These are phyloP conservation scores for Theileria parva DNA, from an alignment of 169 alveolate species.

Conservation along the genomic window DNA sequence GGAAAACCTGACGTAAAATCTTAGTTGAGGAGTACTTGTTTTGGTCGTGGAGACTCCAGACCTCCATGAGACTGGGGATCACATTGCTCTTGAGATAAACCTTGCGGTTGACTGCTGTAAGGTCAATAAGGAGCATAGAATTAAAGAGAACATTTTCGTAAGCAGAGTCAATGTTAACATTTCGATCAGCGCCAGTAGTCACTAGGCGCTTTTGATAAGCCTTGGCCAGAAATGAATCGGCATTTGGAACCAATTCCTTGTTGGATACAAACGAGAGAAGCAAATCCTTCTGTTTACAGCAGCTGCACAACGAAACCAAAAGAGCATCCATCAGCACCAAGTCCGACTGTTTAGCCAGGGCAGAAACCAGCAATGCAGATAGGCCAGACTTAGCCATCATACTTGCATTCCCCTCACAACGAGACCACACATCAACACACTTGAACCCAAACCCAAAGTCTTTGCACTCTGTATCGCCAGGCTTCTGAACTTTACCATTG, in stretches of 20 bases:
- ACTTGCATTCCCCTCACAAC: conserved; percentile 28
- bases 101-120: conserved; percentile 80
- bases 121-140: conserved; percentile 76
- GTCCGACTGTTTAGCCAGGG: conserved; percentile 50
- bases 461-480: conserved; percentile 54
- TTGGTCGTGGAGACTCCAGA: conserved; percentile 82
- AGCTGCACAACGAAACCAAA: conserved; percentile 30
- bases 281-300: conserved; percentile 12
- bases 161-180: conserved; percentile 8
- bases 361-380: conserved; percentile 18
- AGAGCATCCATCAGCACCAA: conserved; percentile 36
- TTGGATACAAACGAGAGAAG: conserved; percentile 35
- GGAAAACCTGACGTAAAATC: conserved; percentile 78
- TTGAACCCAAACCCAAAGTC: conserved; percentile 72
- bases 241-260: conserved; percentile 15
- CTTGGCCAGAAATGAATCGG: conserved; percentile 30
- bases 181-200: conserved; percentile 34
- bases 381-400: conserved; percentile 40
- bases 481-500: conserved; percentile 18
- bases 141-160: conserved; percentile 68
- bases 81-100: conserved; percentile 76
- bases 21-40: conserved; percentile 65
- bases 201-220: conserved; percentile 32
- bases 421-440: conserved; percentile 69
- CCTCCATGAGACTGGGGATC: conserved; percentile 68